Conservation (phyloP, 75 land plant genomes). For the Selaginella tamariscina region DNA sequence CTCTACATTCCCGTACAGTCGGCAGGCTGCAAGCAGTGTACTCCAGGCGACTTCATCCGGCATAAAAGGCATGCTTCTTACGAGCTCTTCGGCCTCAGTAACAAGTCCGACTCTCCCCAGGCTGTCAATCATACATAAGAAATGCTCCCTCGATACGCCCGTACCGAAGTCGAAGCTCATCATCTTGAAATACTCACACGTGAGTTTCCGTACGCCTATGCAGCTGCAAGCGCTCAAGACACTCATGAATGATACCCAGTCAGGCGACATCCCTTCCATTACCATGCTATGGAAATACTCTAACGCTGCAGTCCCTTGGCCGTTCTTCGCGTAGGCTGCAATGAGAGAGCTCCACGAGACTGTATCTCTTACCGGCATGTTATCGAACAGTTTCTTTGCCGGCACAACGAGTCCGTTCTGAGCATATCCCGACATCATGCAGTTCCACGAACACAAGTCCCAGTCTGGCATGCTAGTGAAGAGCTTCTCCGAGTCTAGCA, state of each 20-base stretch:
- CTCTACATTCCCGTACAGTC: constrained; percentile 29
- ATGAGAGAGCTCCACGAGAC: constrained; percentile 15
- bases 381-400: constrained; percentile 12
- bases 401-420: too few relatives aligned
- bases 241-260: constrained; percentile 12
- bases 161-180: too few relatives aligned
- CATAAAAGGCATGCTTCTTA: too few relatives aligned
- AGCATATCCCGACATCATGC: too few relatives aligned
- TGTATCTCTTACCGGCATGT: not conserved
- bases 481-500: too few relatives aligned
- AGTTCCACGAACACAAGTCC: too few relatives aligned
- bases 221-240: constrained; percentile 13
- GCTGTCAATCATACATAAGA: too few relatives aligned
- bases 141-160: too few relatives aligned
- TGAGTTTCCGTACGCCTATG: too few relatives aligned
- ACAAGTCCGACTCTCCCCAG: constrained; percentile 32
- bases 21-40: constrained; percentile 53
- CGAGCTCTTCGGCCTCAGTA: constrained; percentile 25
- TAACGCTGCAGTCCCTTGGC: constrained; percentile 13
- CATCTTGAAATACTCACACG: too few relatives aligned
- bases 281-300: constrained; percentile 5
- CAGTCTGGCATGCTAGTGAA: too few relatives aligned
- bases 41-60: too few relatives aligned
- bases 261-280: not conserved
- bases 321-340: constrained; percentile 3